Conservation (phyloP, 179 eudicot species). For the Beta corolliflora region DNA sequence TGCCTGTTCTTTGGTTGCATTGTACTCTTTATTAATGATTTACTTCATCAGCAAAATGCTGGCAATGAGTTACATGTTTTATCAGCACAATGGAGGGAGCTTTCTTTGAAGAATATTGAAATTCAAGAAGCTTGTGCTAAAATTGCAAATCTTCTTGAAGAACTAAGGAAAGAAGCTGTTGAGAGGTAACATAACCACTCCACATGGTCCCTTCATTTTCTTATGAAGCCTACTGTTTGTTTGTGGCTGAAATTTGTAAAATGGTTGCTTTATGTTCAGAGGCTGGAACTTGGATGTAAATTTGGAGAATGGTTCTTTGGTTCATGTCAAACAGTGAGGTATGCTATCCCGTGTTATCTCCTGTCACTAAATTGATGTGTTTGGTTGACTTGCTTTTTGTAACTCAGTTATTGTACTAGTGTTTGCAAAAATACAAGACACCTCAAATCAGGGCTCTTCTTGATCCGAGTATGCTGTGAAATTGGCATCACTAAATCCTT, state of each 20-base stretch:
- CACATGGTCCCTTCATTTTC: background rate
- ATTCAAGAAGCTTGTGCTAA: slow-evolving; percentile 73
- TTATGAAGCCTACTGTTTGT: background rate
- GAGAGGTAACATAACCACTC: slow-evolving; percentile 48
- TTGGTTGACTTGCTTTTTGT: background rate
- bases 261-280: slow-evolving; percentile 35
- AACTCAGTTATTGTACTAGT: background rate
- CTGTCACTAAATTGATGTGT: background rate
- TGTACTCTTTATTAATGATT: slow-evolving; percentile 2
- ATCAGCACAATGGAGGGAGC: slow-evolving; percentile 93
- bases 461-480: background rate
- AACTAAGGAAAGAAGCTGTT: slow-evolving; percentile 63
- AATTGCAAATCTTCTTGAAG: slow-evolving; percentile 53
- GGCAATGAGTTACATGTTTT: slow-evolving; percentile 81
- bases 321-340: slow-evolving; percentile 30
- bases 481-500: background rate
- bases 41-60: slow-evolving; percentile 74
- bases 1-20: background rate
- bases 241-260: slow-evolving; percentile 6
- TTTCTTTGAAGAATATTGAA: slow-evolving; percentile 78
- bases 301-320: slow-evolving; percentile 47
- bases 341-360: background rate
- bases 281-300: slow-evolving; percentile 68
- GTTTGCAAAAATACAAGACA: no score
- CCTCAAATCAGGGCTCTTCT: background rate